Evolutionary conservation across 2,329 filamentous ascomycete genomes (phyloP).

Genomic region (Penicillium sp.): DNA sequence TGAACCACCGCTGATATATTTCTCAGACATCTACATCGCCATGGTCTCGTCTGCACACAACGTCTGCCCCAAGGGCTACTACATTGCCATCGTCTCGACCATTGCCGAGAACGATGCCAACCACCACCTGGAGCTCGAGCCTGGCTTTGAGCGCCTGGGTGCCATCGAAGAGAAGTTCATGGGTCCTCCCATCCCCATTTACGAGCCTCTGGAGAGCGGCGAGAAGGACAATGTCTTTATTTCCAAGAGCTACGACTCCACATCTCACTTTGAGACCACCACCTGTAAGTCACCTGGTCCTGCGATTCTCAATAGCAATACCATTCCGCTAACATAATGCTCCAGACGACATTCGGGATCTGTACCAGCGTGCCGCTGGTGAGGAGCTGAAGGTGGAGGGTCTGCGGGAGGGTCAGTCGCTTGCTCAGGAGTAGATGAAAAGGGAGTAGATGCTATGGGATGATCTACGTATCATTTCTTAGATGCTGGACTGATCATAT

Average conservation of each 20-base stretch:
- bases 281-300: constrained; percentile 54
- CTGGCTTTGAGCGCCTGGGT: constrained; percentile 88
- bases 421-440: constrained; percentile 43
- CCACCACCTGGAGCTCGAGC: constrained; percentile 92
- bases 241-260: constrained; percentile 97
- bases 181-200: constrained; percentile 88
- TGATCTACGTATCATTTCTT: constrained; percentile 34
- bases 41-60: constrained; percentile 95
- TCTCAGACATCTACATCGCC: constrained; percentile 88
- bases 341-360: constrained; percentile 87
- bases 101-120: constrained; percentile 91
- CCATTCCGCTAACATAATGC: background rate
- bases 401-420: constrained; percentile 68
- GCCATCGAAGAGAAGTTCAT: constrained; percentile 97
- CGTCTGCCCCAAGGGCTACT: constrained; percentile 98
- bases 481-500: constrained; percentile 37
- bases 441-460: constrained; percentile 12
- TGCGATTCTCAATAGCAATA: background rate
- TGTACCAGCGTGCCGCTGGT: constrained; percentile 81
- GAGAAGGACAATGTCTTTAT: constrained; percentile 91
- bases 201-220: constrained; percentile 84
- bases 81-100: constrained; percentile 96
- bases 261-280: constrained; percentile 94
- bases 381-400: constrained; percentile 88
- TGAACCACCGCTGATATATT: constrained; percentile 20